Conservation (phyloP, 164 flowering plant species). For the Paratinospora sagittata region DNA sequence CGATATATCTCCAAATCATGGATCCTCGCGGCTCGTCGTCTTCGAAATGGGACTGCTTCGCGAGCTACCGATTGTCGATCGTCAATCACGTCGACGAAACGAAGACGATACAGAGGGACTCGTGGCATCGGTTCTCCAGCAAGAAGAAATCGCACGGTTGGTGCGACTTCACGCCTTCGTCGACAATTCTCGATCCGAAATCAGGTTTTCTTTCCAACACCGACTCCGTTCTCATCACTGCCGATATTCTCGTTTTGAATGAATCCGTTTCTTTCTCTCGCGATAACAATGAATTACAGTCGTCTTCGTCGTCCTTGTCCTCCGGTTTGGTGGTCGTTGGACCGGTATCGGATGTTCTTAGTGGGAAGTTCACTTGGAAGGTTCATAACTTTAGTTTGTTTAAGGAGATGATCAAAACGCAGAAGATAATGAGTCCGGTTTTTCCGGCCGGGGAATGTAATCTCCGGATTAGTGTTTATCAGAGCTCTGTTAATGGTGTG, state of each 20-base stretch:
- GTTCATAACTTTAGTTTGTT: slow-evolving; percentile 87
- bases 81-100: slow-evolving; percentile 54
- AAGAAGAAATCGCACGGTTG: slow-evolving; percentile 98
- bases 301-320: neutral
- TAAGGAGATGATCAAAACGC: slow-evolving; percentile 92
- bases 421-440: slow-evolving; percentile 95
- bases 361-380: slow-evolving; percentile 94
- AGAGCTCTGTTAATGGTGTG: slow-evolving; percentile 74
- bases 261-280: slow-evolving; percentile 64
- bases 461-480: slow-evolving; percentile 88
- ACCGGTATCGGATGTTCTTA: slow-evolving; percentile 57
- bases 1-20: slow-evolving; percentile 79
- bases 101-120: slow-evolving; percentile 71
- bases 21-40: slow-evolving; percentile 74
- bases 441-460: slow-evolving; percentile 94
- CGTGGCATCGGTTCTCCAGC: slow-evolving; percentile 85
- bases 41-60: slow-evolving; percentile 91
- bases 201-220: slow-evolving; percentile 45
- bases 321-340: slow-evolving; percentile 1
- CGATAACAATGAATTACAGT: slow-evolving; percentile 43
- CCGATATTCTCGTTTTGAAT: slow-evolving; percentile 75
- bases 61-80: slow-evolving; percentile 69
- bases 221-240: slow-evolving; percentile 61
- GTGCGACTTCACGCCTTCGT: slow-evolving; percentile 85
- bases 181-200: slow-evolving; percentile 57